Evolutionary conservation across 2,329 filamentous ascomycete genomes (phyloP), one percentile per base, ranked within the genome.

Genomic region (Penicillium italicum): DNA sequence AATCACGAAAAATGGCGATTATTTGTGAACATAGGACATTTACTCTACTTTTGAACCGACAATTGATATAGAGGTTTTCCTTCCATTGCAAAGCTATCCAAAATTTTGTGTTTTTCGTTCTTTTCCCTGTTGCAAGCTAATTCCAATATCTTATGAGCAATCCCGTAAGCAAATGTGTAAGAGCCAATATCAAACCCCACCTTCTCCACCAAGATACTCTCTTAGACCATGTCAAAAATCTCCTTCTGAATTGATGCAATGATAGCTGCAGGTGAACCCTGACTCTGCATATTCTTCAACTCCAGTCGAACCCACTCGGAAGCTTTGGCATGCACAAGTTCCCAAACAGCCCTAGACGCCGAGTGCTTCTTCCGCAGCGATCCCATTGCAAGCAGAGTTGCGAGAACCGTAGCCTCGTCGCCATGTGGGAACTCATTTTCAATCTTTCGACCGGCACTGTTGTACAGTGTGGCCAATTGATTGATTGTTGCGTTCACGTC

Each of bases 251-350:
- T 24, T 4, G 24, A 14, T 6, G 5, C 12, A n/a, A 52, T 6
- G 2, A 26, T 12, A 20, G 31, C 33, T 1, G 16, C 45, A 28
- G 45, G 20, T 9, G 9, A 16, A 18, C 34, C 18, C 7, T 11
- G 41, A 11, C 18, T 4, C 24, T 12, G 11, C 43, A 48, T 38
- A 11, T 18, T 36, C 6, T 14, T 30, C 24, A 50, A 12, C 18
- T 47, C 30, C 2, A 12, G 4, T n/a, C 3, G 26, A n/a, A 58
- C 45, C 63, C 62, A 64, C 1, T 22, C 12, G 1, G 62, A 49
- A 36, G 61, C 63, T 18, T 65, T 65, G 7, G 12, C 48, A 16
- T 52, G 50, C 14, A 63, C 58, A 36, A 65, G 46, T 10, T 63
- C 62, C 63, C 62, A 65, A 5, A 56, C 9, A 40, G 24, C 31